Percentiles rank a stretch among this genome's conserved stretches.
Evolutionary conservation across 1,284 basidiomycete genomes (phyloP).

Genomic region (Microbotryum lychnidis-dioicae): DNA sequence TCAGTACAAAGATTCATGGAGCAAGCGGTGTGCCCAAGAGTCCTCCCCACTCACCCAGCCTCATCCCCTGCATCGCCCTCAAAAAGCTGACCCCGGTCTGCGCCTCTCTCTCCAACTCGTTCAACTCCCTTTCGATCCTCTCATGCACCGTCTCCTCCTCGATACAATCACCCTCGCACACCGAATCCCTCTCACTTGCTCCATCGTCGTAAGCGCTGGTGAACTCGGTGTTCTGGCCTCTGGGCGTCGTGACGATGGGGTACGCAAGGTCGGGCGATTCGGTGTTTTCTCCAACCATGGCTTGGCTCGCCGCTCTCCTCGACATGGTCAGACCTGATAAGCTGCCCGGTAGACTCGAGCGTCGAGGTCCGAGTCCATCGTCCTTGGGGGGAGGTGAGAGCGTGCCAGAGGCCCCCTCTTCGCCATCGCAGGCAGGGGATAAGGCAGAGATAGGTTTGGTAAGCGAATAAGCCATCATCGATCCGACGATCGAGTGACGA

Average conservation of each 20-base stretch:
- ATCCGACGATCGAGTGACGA: neutral
- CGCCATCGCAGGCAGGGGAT: neutral
- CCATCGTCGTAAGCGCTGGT: neutral
- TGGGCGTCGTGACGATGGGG: neutral
- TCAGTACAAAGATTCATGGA: too few species aligned
- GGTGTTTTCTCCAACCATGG: neutral
- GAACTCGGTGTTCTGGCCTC: neutral
- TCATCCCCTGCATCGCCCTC: slow-evolving; percentile 26
- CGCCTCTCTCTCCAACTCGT: slow-evolving; percentile 18
- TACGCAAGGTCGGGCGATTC: neutral
- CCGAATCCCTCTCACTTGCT: neutral
- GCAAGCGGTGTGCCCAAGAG: too few species aligned
- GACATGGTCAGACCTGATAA: neutral
- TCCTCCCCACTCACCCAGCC: slow-evolving; percentile 3
- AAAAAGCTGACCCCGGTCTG: slow-evolving; percentile 22
- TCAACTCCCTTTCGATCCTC: slow-evolving; percentile 27
- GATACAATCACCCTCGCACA: slow-evolving; percentile 1
- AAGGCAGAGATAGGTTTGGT: neutral
- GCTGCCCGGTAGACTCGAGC: neutral
- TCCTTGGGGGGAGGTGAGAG: too few species aligned
- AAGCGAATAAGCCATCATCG: neutral
- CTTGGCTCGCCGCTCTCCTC: neutral
- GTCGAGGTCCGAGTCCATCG: neutral
- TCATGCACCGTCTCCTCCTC: slow-evolving; percentile 31
- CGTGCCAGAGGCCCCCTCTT: neutral